A percentile compares a stretch with the other conserved stretches of the same genome.
phyloP scores from a whole-genome alignment of 106 monocot species.

The Chionographis japonica region DNA sequence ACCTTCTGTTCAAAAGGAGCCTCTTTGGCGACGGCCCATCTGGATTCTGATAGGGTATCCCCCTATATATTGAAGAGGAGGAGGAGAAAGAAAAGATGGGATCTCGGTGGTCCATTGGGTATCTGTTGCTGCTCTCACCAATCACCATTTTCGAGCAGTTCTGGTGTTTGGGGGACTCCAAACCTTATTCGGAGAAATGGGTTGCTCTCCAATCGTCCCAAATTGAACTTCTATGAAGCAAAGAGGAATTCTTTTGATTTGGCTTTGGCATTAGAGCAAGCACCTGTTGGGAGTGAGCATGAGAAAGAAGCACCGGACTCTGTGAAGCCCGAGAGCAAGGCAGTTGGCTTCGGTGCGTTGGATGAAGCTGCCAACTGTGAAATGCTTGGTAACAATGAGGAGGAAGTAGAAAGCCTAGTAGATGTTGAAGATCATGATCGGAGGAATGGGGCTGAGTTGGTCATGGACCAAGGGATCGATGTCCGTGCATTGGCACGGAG shows the following conservation, averaged over 20 bases:
- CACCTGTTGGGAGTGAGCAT: conserved; percentile 8
- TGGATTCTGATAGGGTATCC: conserved; percentile 26
- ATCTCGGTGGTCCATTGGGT: background rate
- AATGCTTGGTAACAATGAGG: background rate
- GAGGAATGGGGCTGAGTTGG: background rate
- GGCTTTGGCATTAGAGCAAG: conserved; percentile 35
- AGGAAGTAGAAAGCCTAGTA: conserved; percentile 6
- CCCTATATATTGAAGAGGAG: conserved; percentile 18
- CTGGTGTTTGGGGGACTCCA: background rate
- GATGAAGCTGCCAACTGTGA: conserved; percentile 7
- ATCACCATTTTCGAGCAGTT: conserved; percentile 3
- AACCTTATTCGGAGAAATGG: conserved; percentile 6
- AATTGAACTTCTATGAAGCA: conserved; percentile 5
- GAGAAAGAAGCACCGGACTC: background rate
- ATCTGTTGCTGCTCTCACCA: background rate
- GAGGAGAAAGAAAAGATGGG: conserved; percentile 16
- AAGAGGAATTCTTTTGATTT: conserved; percentile 25
- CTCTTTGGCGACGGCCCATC: conserved; percentile 11
- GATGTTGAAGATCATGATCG: conserved; percentile 1
- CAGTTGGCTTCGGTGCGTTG: background rate
- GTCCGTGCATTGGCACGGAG: conserved; percentile 49
- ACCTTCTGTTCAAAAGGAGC: conserved; percentile 27
- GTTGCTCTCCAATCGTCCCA: conserved; percentile 12
- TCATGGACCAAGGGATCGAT: conserved; percentile 35
- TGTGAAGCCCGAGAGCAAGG: background rate